phyloP scores from a whole-genome alignment of 176 grass and related monocot species.

The Saccharum spontaneum region DNA sequence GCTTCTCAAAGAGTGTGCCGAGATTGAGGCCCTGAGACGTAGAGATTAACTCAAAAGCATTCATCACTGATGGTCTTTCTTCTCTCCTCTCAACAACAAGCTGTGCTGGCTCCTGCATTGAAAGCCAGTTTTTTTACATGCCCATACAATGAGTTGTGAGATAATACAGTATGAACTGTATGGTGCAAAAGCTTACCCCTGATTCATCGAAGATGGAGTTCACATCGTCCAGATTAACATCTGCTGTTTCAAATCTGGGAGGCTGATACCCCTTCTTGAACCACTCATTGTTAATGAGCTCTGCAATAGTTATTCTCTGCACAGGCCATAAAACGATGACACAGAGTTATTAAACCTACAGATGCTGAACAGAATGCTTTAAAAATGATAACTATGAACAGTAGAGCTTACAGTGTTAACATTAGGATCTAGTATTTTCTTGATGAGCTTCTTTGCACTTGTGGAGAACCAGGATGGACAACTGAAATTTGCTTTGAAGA shows the following conservation, averaged over 20 bases:
- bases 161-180: neutral
- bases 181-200: constrained; percentile 42
- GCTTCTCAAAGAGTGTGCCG: constrained; percentile 89
- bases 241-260: constrained; percentile 67
- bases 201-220: constrained; percentile 81
- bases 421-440: constrained; percentile 91
- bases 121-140: constrained; percentile 39
- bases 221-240: constrained; percentile 78
- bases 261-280: constrained; percentile 95
- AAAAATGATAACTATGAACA: neutral
- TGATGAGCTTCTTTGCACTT: constrained; percentile 89
- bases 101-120: constrained; percentile 56
- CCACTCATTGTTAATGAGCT: constrained; percentile 88
- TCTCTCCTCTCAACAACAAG: constrained; percentile 92
- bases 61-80: constrained; percentile 73
- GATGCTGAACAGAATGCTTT: neutral
- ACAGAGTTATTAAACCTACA: constrained; percentile 3
- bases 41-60: constrained; percentile 97
- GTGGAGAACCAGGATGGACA: constrained; percentile 97
- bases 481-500: constrained; percentile 86
- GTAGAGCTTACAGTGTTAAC: constrained; percentile 60
- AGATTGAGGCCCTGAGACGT: constrained; percentile 97
- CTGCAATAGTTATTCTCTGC: constrained; percentile 83
- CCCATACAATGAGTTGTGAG: neutral
- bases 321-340: constrained; percentile 1